phyloP scores from a whole-genome alignment of 1,139 yeast genomes.

The Lodderomyces metapsilosis region DNA sequence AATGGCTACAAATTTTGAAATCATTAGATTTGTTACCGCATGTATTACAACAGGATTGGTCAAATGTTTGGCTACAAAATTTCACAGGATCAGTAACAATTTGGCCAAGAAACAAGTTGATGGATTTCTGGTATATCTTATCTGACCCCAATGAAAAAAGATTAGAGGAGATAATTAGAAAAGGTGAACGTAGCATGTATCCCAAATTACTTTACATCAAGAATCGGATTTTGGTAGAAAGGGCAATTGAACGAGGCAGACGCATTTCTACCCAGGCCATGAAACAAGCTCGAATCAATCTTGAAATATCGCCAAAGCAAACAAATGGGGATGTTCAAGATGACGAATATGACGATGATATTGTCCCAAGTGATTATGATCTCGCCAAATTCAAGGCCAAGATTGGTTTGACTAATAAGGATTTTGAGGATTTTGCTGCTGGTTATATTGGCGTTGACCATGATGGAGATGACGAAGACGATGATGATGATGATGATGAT shows the following conservation, averaged over 20 bases:
- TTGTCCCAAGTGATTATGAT: slow-evolving; percentile 14
- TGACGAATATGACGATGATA: slow-evolving; percentile 16
- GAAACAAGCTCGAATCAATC: slow-evolving; percentile 4
- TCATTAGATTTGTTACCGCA: slow-evolving; percentile 68
- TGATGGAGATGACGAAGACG: slow-evolving; percentile 13
- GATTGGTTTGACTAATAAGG: slow-evolving; percentile 9
- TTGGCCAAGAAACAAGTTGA: slow-evolving; percentile 64
- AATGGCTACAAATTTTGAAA: slow-evolving; percentile 70
- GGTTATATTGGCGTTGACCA: not conserved
- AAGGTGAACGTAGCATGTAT: slow-evolving; percentile 66
- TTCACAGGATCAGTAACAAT: slow-evolving; percentile 76
- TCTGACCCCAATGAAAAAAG: slow-evolving; percentile 66
- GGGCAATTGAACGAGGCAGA: slow-evolving; percentile 58
- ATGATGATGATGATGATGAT: slow-evolving; percentile 15
- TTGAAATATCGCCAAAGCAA: not conserved
- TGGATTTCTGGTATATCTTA: slow-evolving; percentile 63
- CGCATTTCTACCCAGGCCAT: slow-evolving; percentile 13
- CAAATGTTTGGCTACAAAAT: slow-evolving; percentile 69
- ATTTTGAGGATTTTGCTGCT: slow-evolving; percentile 6
- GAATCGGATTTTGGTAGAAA: slow-evolving; percentile 61
- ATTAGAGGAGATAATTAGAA: slow-evolving; percentile 53
- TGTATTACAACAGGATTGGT: slow-evolving; percentile 76
- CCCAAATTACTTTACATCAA: slow-evolving; percentile 66
- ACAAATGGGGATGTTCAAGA: slow-evolving; percentile 6
- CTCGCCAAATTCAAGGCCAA: slow-evolving; percentile 8